These are phyloP conservation scores for Colletotrichum tropicale DNA, from an alignment of 2,329 filamentous ascomycete species.

Conservation along the genomic window DNA sequence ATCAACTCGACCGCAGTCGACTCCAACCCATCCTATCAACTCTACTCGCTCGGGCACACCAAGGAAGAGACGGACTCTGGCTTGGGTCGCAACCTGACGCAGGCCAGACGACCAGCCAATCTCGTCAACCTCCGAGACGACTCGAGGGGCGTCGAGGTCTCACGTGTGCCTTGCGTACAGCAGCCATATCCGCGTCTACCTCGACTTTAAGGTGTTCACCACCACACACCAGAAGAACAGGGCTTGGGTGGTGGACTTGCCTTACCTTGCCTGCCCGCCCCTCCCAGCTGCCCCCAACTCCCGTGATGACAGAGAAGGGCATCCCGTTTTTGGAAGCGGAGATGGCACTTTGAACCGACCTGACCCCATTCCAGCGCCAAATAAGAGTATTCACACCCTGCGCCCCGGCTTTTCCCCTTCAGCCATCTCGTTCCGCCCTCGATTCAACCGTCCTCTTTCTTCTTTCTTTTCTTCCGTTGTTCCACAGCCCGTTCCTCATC, in stretches of 20 bases:
- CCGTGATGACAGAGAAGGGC: background rate
- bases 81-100: slow-evolving; percentile 19
- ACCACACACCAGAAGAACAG: background rate
- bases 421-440: slow-evolving; percentile 5
- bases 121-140: slow-evolving; percentile 9
- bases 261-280: background rate
- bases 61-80: slow-evolving; percentile 15
- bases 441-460: background rate
- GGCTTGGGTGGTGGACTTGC: background rate
- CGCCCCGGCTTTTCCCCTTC: slow-evolving; percentile 11
- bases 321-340: slow-evolving; percentile 13
- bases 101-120: slow-evolving; percentile 15
- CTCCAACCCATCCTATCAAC: background rate
- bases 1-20: background rate
- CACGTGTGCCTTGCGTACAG: slow-evolving; percentile 18
- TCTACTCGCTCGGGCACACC: slow-evolving; percentile 12
- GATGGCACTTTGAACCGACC: slow-evolving; percentile 1
- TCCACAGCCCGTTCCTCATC: background rate
- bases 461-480: background rate
- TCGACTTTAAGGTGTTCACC: background rate
- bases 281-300: background rate
- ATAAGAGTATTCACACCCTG: slow-evolving; percentile 4
- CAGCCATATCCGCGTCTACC: background rate
- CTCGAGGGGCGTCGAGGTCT: slow-evolving; percentile 13
- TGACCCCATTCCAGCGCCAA: slow-evolving; percentile 12